These are phyloP conservation scores for Botrytis fragariae DNA, from an alignment of 2,329 filamentous ascomycete species.

Conservation along the genomic window DNA sequence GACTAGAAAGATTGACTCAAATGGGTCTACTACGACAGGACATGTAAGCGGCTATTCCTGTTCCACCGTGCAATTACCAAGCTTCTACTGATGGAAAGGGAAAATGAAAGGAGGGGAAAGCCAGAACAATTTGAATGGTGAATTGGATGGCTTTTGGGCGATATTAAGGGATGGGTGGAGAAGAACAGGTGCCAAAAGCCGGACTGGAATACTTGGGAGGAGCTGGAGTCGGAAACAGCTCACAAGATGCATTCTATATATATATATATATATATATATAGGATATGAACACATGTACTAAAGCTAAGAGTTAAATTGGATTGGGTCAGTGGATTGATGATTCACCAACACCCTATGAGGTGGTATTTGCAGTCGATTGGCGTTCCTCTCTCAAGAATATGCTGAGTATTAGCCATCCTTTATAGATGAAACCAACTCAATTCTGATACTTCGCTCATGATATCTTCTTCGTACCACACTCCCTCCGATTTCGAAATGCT, in stretches of 20 bases:
- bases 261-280: neutral
- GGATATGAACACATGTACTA: neutral
- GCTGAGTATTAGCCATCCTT: neutral
- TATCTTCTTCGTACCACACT: neutral
- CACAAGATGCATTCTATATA: neutral
- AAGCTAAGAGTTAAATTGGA: neutral
- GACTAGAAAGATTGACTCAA: conserved; percentile 39
- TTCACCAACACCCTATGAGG: neutral
- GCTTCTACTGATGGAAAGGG: conserved; percentile 4
- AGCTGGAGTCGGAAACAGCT: neutral
- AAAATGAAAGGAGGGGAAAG: neutral
- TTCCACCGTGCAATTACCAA: conserved; percentile 22
- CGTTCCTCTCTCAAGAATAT: neutral
- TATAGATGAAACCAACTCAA: neutral
- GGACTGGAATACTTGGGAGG: neutral
- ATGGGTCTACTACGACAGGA: conserved; percentile 36
- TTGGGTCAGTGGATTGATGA: neutral
- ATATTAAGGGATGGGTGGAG: conserved; percentile 24
- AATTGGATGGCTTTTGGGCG: conserved; percentile 26
- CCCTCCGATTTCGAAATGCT: neutral
- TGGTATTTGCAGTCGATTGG: neutral
- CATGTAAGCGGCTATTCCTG: conserved; percentile 23
- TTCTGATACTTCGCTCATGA: neutral
- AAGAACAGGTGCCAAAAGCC: conserved; percentile 22
- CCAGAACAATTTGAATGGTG: conserved; percentile 16